Evolutionary conservation across 495 filamentous ascomycete genomes (phyloP).

Genomic region (Neurospora sp.): DNA sequence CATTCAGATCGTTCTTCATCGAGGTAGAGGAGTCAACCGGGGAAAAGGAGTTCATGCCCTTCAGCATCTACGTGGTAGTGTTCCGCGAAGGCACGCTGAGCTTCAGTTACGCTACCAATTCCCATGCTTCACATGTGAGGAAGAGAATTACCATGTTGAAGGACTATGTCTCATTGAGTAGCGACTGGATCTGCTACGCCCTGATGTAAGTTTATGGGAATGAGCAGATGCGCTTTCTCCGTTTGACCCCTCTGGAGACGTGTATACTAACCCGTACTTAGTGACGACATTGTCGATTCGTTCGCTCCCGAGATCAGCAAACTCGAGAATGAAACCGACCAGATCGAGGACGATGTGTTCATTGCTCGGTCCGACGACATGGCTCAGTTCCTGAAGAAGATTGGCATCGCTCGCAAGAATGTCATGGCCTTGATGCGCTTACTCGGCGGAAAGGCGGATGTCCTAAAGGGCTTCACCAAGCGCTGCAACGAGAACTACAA

Average conservation of each 20-base stretch:
- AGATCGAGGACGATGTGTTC: slow-evolving; percentile 91
- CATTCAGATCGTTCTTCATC: slow-evolving; percentile 80
- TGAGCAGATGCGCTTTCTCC: not conserved
- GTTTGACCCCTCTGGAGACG: not conserved
- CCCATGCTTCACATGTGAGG: slow-evolving; percentile 77
- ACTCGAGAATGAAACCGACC: slow-evolving; percentile 79
- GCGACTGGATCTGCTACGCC: slow-evolving; percentile 98
- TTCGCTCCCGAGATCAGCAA: slow-evolving; percentile 83
- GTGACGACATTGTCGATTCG: slow-evolving; percentile 93
- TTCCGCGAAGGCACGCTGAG: slow-evolving; percentile 93
- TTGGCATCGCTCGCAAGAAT: slow-evolving; percentile 84
- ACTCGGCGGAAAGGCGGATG: slow-evolving; percentile 91
- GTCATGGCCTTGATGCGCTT: slow-evolving; percentile 90
- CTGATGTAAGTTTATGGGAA: slow-evolving; percentile 60
- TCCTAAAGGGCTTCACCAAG: slow-evolving; percentile 94
- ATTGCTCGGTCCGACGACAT: slow-evolving; percentile 83
- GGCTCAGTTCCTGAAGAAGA: slow-evolving; percentile 70
- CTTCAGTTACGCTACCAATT: slow-evolving; percentile 78
- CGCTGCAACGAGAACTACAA: slow-evolving; percentile 95
- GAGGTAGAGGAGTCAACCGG: slow-evolving; percentile 58
- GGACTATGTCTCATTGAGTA: slow-evolving; percentile 84
- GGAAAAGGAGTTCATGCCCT: slow-evolving; percentile 72
- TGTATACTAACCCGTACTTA: slow-evolving; percentile 24
- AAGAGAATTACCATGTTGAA: slow-evolving; percentile 86
- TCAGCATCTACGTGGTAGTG: slow-evolving; percentile 93